Base-by-base conservation (phyloP, 208 protist species). In the Acanthamoeba polyphaga region DNA sequence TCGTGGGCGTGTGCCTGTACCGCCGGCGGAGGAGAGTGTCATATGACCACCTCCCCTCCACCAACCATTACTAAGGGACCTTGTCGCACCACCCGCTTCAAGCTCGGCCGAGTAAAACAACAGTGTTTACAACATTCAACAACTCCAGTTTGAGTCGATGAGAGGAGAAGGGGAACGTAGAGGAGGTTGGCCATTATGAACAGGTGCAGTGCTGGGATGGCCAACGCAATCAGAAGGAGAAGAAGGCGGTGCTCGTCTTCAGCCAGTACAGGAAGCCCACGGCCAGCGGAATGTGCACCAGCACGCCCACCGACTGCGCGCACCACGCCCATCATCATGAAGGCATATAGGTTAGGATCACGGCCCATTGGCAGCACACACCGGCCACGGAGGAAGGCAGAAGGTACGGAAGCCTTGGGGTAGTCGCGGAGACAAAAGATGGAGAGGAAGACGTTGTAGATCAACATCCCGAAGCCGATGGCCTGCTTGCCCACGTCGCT, bases 261-360 rank as follows among this genome's bases (percentile, higher is more conserved):
- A 84, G 74, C 74, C 74, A 84, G 74, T 84, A 84, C 19, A 84
- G n/a, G 38, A 84, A 84, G 13, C 12, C 74, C 74, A 84, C 74
- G 7, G 74, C 43, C 43, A 84, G 38, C 38, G 74, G 74, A 22
- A 84, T 84, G 74, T 84, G 74, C 24, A 84, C 74, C 38, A 84
- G 19, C 29, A 84, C 74, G 13, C 74, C 74, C 10, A 84, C 46
- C 74, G 74, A 84, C 74, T 84, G 43, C 32, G 13, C 68, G 46
- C 13, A 76, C 15, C 22, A 76, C 19, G 12, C 55, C 55, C 55
- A 60, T 12, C 0, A 60, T 17, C 51, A 55, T 15, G 15, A 55
- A 55, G 8, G 51, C 51, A 55, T 1, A 15, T 2, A 60, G 17
- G 46, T 49, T 49, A 49, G 46, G 46, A 49, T 49, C 12, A 10